Base-by-base conservation (phyloP, 805 yeast genomes). In the Yarrowia sp. region DNA sequence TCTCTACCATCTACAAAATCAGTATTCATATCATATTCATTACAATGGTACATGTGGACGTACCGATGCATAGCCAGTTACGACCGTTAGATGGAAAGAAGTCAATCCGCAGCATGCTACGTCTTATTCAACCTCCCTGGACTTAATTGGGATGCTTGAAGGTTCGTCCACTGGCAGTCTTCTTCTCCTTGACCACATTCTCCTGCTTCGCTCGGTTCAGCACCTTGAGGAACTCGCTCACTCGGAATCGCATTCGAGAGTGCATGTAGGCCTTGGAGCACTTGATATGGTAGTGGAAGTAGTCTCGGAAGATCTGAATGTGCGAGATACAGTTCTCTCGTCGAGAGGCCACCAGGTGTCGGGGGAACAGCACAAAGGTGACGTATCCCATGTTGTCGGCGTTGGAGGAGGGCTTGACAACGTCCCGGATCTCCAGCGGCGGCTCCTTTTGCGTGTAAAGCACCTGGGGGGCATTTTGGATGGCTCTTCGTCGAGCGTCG, bases 231-330 rank as follows among this genome's bases (percentile, higher is more conserved):
- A 93, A 95, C 74, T 96, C 95, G 73, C 90, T 88, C 30, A 95
- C 98, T 75, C 99, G 86, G 79, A 83, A 91, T 79, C 99, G 87
- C 99, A 95, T 95, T 83, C 99, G 88, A 64, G 97, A 92, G 79
- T 95, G 99, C 88, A 95, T 87, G 80, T 91, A 95, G 42, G 99
- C 98, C 83, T 95, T 95, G 70, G 97, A 92, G 79, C 98, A 94
- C 81, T 95, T 95, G 82, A 95, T 95, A 77, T 95, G 99, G 79
- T 94, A 95, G 79, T 95, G 99, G 89, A 95, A 95, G 80, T 94
- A 95, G 76, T 93, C 96, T 79, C 99, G 85, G 81, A 95, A 95
- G 68, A 91, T 82, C 75, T 92, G 92, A 75, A 95, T 90, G 78
- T 93, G 98, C 43, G 96, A 88, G 71, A 95, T 91, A 70, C 97